These are phyloP conservation scores for Trichosanthes cucumerina DNA, from an alignment of 306 rosid species.

Conservation along the genomic window DNA sequence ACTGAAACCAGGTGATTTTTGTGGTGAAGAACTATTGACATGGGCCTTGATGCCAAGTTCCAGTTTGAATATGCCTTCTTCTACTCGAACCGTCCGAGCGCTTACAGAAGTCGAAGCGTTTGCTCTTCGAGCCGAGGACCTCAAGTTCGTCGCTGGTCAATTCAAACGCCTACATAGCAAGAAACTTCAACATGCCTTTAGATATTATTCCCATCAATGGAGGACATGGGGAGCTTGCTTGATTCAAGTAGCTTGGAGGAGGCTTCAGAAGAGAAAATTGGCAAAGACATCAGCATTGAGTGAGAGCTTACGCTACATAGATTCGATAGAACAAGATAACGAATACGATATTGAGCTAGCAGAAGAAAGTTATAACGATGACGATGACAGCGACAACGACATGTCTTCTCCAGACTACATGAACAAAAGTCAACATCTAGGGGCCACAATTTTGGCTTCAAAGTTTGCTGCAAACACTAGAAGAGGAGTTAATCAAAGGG, in stretches of 20 bases:
- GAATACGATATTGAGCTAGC: slow-evolving; percentile 15
- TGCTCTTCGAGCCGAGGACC: slow-evolving; percentile 69
- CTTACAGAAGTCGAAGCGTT: slow-evolving; percentile 79
- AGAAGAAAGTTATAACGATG: slow-evolving; percentile 16
- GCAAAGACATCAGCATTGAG: slow-evolving; percentile 38
- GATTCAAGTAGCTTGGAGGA: slow-evolving; percentile 75
- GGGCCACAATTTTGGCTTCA: slow-evolving; percentile 61
- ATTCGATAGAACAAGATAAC: slow-evolving; percentile 7
- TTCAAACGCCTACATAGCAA: slow-evolving; percentile 80
- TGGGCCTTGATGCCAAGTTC: slow-evolving; percentile 89
- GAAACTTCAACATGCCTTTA: slow-evolving; percentile 57
- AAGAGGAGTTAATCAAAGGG: slow-evolving; percentile 38
- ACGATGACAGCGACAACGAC: neutral
- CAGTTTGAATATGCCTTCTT: slow-evolving; percentile 60
- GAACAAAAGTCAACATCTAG: slow-evolving; percentile 25
- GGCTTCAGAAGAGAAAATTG: slow-evolving; percentile 44
- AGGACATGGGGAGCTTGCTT: slow-evolving; percentile 80
- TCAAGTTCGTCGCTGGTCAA: slow-evolving; percentile 64
- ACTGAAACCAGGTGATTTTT: slow-evolving; percentile 78
- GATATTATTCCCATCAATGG: slow-evolving; percentile 70
- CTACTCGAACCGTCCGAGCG: slow-evolving; percentile 67
- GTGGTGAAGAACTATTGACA: slow-evolving; percentile 79
- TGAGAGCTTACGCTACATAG: slow-evolving; percentile 38
- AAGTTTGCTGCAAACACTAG: slow-evolving; percentile 65
- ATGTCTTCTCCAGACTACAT: slow-evolving; percentile 13